phyloP scores from a whole-genome alignment of 2,329 filamentous ascomycete species.

The Fusarium duplospermum region DNA sequence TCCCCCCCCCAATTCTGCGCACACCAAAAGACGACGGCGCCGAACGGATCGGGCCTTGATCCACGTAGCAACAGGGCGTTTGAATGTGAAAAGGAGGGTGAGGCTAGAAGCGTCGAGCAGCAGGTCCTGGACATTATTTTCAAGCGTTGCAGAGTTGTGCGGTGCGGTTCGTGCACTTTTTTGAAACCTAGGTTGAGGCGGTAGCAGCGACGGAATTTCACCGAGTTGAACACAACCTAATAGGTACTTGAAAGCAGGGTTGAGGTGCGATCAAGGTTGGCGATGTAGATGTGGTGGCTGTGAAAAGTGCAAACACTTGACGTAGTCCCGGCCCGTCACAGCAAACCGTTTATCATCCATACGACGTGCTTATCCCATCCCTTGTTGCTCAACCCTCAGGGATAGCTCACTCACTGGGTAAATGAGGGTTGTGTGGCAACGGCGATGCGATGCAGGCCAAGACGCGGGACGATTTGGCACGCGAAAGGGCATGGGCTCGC shows the following conservation, averaged over 20 bases:
- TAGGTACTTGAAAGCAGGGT: background rate
- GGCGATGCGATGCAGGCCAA: constrained; percentile 38
- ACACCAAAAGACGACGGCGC: constrained; percentile 23
- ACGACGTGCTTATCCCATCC: background rate
- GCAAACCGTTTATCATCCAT: constrained; percentile 23
- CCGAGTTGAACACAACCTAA: background rate
- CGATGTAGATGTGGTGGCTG: constrained; percentile 12
- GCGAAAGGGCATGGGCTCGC: constrained; percentile 36
- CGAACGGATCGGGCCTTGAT: constrained; percentile 45
- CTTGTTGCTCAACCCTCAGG: constrained; percentile 9
- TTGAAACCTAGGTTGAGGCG: background rate
- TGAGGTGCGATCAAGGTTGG: constrained; percentile 33
- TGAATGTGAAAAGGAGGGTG: constrained; percentile 19
- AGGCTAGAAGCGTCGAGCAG: constrained; percentile 26
- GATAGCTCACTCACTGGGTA: background rate
- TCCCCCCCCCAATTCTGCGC: background rate
- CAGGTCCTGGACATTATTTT: constrained; percentile 16
- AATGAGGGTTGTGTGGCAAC: constrained; percentile 24
- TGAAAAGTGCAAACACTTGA: constrained; percentile 28
- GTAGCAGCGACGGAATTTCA: constrained; percentile 14
- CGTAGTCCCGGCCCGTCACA: constrained; percentile 14
- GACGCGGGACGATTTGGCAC: constrained; percentile 36
- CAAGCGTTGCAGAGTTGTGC: constrained; percentile 13
- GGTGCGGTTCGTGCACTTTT: constrained; percentile 1
- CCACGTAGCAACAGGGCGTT: constrained; percentile 41